Percentiles rank a stretch among this genome's conserved stretches.
phyloP scores from a whole-genome alignment of 1,284 basidiomycete species.

The Trichosporon sp. region DNA sequence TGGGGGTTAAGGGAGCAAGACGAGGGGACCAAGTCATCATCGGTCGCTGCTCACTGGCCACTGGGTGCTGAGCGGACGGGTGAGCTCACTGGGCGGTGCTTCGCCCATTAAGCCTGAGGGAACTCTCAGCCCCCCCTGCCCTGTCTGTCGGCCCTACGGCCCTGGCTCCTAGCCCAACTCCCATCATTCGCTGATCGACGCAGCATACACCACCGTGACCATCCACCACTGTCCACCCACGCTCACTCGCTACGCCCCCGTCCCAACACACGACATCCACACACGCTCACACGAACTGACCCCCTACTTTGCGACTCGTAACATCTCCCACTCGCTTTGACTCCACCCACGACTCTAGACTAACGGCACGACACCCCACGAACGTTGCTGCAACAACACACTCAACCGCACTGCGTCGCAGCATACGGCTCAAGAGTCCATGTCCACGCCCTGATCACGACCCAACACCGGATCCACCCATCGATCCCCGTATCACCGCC shows the following conservation, averaged over 20 bases:
- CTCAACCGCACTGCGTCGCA: neutral
- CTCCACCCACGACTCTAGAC: neutral
- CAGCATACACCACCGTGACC: neutral
- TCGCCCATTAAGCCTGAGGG: too few relatives aligned
- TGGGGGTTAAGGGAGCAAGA: neutral
- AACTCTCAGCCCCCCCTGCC: neutral
- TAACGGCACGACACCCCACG: neutral
- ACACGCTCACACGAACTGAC: neutral
- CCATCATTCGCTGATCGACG: constrained; percentile 11
- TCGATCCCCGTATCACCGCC: constrained; percentile 4
- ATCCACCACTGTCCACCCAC: neutral
- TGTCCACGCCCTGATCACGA: constrained; percentile 1
- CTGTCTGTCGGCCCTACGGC: neutral
- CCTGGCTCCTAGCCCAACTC: neutral
- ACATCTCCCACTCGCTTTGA: neutral
- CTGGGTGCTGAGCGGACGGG: neutral
- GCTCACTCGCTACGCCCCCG: neutral
- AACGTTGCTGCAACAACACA: neutral
- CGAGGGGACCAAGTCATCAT: constrained; percentile 1
- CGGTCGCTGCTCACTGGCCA: neutral
- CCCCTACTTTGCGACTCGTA: neutral
- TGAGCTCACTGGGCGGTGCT: neutral
- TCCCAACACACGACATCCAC: neutral
- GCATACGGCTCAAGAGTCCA: neutral
- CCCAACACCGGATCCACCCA: neutral